Percentiles rank a stretch among this genome's conserved stretches.
Evolutionary conservation across 331 rosid genomes (phyloP).

Genomic region (Pyracantha coccinea): DNA sequence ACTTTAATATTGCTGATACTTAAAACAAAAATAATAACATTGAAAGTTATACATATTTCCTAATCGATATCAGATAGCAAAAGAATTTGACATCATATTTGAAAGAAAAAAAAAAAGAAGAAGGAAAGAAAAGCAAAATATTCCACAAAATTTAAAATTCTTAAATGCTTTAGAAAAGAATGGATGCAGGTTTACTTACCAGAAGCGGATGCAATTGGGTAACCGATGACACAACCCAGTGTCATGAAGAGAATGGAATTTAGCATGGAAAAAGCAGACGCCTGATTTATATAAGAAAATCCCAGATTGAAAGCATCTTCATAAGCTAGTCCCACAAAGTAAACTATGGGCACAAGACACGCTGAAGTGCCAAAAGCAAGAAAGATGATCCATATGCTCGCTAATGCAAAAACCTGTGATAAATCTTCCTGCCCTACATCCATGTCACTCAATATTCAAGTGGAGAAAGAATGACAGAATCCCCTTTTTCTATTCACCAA

Average conservation of each 20-base stretch:
- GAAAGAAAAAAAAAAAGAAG: too few species aligned
- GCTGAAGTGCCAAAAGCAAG: conserved; percentile 67
- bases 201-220: conserved; percentile 69
- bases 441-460: conserved; percentile 72
- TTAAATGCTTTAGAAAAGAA: background rate
- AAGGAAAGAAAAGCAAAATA: too few species aligned
- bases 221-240: conserved; percentile 56
- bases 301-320: conserved; percentile 45
- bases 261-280: conserved; percentile 35
- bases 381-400: conserved; percentile 68
- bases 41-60: background rate
- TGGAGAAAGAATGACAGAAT: conserved; percentile 18
- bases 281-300: conserved; percentile 34
- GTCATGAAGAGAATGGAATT: conserved; percentile 46
- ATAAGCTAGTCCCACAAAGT: conserved; percentile 46
- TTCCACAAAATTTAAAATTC: too few species aligned
- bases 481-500: background rate
- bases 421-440: conserved; percentile 99
- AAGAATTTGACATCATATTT: background rate
- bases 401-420: conserved; percentile 78
- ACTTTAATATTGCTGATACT: background rate
- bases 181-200: conserved; percentile 35
- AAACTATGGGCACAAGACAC: conserved; percentile 53
- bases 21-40: background rate
- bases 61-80: background rate